Base-by-base conservation (phyloP, 1,139 yeast genomes). In the Suhomyces taliae region DNA sequence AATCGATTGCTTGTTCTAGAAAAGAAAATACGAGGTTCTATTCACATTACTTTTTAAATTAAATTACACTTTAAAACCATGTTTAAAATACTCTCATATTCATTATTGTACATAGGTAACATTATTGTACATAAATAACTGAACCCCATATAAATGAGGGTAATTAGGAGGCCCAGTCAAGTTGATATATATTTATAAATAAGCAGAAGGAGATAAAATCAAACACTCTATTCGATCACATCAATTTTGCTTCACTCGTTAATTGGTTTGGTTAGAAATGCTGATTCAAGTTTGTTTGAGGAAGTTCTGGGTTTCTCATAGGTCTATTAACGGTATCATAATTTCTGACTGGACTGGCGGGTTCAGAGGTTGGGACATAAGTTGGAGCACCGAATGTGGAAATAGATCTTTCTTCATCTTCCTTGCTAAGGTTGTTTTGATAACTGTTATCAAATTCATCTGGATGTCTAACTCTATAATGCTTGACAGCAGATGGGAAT, bases 401-500 rank as follows among this genome's bases (percentile, higher is more conserved):
- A 19, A 45, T 49, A 10, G 50, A 37, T 12, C 40, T 36, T 24
- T 47, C 43, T 27, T 49, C 52, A 6, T 40, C 48, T 12, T 44
- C 44, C 40, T 39, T 41, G 32, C 26, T 29, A 27, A 37, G 12
- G 8, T 37, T 27, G 8, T 45, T 37, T 7, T 37, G 19, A 34
- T 19, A 40, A 7, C 32, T 8, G 31, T 42, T 41, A 39, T 49
- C 50, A 27, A 40, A 47, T 27, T 47, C 45, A 8, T 58, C 54
- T 6, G 62, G 60, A 42, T 60, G 62, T 35, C 49, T 54, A 11
- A 44, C 36, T 26, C 56, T 44, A 42, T 53, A 59, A 38, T 56
- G 57, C 43, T 56, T 60, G 34, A 61, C 61, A 1, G 84, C 81
- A 32, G 87, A 82, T 0, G 91, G 87, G 59, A 78, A 77, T 57